A percentile compares a stretch with the other conserved stretches of the same genome.
phyloP scores from a whole-genome alignment of 164 flowering plant genomes.

The Chimonanthus praecox region DNA sequence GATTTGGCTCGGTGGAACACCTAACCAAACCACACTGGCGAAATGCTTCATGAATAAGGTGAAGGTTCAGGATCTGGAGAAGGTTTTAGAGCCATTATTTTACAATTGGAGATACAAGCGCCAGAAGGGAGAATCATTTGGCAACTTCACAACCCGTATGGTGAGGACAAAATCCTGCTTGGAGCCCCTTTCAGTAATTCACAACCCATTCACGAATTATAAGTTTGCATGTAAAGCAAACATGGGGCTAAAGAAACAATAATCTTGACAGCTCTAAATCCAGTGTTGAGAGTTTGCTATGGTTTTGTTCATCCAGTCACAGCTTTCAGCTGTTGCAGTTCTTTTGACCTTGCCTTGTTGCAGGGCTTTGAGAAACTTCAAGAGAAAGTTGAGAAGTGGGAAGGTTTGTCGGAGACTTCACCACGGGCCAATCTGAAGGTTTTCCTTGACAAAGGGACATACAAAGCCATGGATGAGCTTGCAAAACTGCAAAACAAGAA shows the following conservation, averaged over 20 bases:
- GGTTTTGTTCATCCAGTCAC: background rate
- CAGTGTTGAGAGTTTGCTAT: background rate
- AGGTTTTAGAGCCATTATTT: constrained; percentile 85
- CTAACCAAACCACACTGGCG: constrained; percentile 74
- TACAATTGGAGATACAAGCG: constrained; percentile 69
- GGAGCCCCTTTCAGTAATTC: too few species aligned
- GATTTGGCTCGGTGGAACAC: constrained; percentile 98
- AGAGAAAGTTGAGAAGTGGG: constrained; percentile 77
- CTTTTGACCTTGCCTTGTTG: background rate
- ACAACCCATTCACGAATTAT: background rate
- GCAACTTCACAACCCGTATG: constrained; percentile 72
- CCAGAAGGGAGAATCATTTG: constrained; percentile 79
- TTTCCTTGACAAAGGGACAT: constrained; percentile 26
- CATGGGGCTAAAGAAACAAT: too few species aligned
- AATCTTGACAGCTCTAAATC: background rate
- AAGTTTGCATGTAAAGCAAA: background rate
- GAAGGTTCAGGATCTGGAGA: constrained; percentile 88
- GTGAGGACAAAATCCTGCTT: constrained; percentile 31
- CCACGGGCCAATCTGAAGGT: constrained; percentile 55
- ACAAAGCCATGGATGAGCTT: constrained; percentile 26
- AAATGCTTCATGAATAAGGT: constrained; percentile 74
- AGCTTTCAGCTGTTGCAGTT: background rate
- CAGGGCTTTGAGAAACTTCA: constrained; percentile 88
- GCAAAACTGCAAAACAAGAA: constrained; percentile 63
- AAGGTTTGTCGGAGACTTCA: constrained; percentile 37